Evolutionary conservation across 2,329 filamentous ascomycete species (phyloP).

Genomic region (Incumbomyces delicatus): DNA sequence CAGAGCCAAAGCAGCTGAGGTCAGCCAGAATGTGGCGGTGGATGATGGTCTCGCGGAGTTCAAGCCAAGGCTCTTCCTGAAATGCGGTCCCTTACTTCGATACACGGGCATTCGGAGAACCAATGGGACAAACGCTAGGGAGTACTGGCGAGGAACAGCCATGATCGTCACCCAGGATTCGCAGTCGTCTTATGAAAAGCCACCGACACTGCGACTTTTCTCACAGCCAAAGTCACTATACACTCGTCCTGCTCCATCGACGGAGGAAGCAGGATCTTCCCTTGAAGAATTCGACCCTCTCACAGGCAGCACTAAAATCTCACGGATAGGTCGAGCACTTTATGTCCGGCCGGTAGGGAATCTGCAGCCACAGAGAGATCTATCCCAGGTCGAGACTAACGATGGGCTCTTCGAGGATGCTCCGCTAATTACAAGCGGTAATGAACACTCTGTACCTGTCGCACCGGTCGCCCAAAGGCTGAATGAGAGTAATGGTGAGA

Average conservation of each 20-base stretch:
- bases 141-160: conserved; percentile 85
- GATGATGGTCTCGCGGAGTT: conserved; percentile 40
- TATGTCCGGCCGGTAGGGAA: conserved; percentile 87
- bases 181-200: conserved; percentile 70
- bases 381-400: conserved; percentile 71
- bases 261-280: conserved; percentile 56
- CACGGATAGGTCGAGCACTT: conserved; percentile 71
- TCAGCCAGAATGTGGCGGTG: conserved; percentile 18
- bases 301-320: conserved; percentile 76
- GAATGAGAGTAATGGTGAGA: conserved; percentile 60
- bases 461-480: conserved; percentile 39
- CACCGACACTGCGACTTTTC: conserved; percentile 72
- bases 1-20: conserved; percentile 41
- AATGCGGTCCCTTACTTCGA: conserved; percentile 80
- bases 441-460: conserved; percentile 29
- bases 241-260: conserved; percentile 58
- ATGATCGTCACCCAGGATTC: conserved; percentile 91
- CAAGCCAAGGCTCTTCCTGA: conserved; percentile 72
- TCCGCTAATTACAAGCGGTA: conserved; percentile 27
- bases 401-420: conserved; percentile 70
- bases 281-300: conserved; percentile 81
- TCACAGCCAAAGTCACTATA: conserved; percentile 75
- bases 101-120: conserved; percentile 72
- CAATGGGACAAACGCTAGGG: conserved; percentile 28
- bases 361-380: conserved; percentile 64